These are phyloP conservation scores for Tricholomella constricta DNA, from an alignment of 768 basidiomycete genomes.

Conservation along the genomic window DNA sequence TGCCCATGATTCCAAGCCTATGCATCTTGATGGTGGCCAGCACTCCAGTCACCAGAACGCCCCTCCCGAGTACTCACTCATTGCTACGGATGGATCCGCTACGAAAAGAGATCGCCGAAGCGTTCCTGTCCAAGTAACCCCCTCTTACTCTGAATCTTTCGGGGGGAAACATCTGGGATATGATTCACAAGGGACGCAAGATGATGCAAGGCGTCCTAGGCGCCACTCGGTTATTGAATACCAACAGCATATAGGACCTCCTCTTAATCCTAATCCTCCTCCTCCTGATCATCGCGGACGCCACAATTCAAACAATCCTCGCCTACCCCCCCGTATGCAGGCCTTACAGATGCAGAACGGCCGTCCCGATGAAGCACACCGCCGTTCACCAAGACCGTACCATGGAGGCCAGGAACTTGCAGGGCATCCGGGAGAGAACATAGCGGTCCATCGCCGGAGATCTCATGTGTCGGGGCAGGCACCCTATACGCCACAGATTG, in stretches of 20 bases:
- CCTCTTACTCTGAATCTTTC: not conserved
- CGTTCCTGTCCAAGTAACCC: not conserved
- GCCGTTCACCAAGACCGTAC: constrained; percentile 11
- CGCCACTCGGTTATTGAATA: constrained; percentile 1
- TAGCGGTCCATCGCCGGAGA: constrained; percentile 1
- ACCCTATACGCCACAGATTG: constrained; percentile 2
- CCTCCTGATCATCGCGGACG: constrained; percentile 12
- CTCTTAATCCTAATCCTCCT: constrained; percentile 2
- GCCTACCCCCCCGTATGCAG: constrained; percentile 23
- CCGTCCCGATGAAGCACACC: constrained; percentile 16
- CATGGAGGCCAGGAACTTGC: constrained; percentile 1
- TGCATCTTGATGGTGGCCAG: constrained; percentile 1
- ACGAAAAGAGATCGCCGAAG: not conserved
- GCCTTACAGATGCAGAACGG: constrained; percentile 19
- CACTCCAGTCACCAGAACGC: not conserved
- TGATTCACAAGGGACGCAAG: not conserved
- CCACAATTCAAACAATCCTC: constrained; percentile 10
- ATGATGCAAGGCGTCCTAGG: constrained; percentile 2
- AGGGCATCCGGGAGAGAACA: not conserved
- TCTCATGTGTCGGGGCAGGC: not conserved
- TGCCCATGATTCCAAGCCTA: not conserved
- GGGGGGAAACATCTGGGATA: not conserved
- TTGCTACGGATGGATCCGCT: constrained; percentile 1
- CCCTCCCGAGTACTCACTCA: constrained; percentile 13
- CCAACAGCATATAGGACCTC: not conserved